phyloP scores from a whole-genome alignment of 2,329 filamentous ascomycete genomes.

The Phoma herbarum region DNA sequence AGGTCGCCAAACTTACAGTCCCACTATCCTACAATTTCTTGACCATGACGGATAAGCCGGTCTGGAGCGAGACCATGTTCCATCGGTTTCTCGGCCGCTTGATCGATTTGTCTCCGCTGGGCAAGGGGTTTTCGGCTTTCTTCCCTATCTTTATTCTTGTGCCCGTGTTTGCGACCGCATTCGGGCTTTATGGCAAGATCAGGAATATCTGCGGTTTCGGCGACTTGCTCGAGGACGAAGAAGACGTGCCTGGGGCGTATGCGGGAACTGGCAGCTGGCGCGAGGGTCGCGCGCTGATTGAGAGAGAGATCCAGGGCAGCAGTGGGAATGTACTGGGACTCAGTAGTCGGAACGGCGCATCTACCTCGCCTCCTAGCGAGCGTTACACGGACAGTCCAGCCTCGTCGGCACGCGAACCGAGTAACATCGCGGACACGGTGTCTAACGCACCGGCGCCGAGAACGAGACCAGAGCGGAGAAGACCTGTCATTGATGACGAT shows the following conservation, averaged over 20 bases:
- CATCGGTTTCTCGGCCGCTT: conserved; percentile 84
- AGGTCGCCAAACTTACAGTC: conserved; percentile 91
- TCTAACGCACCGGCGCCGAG: conserved; percentile 1
- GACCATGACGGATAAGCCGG: conserved; percentile 78
- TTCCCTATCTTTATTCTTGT: conserved; percentile 90
- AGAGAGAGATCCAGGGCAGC: conserved; percentile 71
- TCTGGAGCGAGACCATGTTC: conserved; percentile 83
- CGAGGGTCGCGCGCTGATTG: conserved; percentile 89
- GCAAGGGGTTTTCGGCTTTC: conserved; percentile 83
- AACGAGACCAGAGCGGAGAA: conserved; percentile 29
- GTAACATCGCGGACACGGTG: conserved; percentile 12
- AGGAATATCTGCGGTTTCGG: conserved; percentile 82
- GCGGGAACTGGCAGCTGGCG: conserved; percentile 87
- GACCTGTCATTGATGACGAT: conserved; percentile 58
- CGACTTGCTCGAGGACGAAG: conserved; percentile 76
- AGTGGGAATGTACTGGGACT: conserved; percentile 49
- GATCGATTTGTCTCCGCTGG: conserved; percentile 83
- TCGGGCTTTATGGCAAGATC: conserved; percentile 86
- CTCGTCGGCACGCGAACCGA: conserved; percentile 22
- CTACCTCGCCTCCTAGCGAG: conserved; percentile 28
- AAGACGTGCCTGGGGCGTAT: conserved; percentile 65
- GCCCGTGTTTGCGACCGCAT: conserved; percentile 84
- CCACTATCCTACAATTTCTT: conserved; percentile 96
- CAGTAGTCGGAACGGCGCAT: conserved; percentile 25
- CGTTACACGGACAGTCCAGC: conserved; percentile 37